Evolutionary conservation across 139 green algal species (phyloP).

Genomic region (Chlorella sp.): DNA sequence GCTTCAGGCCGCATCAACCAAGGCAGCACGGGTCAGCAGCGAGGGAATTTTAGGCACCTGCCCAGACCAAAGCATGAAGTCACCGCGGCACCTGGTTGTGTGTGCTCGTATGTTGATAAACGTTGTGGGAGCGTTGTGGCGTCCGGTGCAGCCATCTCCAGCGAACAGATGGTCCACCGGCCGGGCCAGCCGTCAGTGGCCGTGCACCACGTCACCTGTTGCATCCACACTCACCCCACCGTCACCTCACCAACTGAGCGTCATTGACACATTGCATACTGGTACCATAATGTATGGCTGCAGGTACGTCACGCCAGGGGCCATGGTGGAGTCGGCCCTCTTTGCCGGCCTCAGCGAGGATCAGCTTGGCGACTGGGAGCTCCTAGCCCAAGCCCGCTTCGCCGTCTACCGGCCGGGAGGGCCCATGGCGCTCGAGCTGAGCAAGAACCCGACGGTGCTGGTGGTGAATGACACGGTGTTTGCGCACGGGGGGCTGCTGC

Average conservation of each 20-base stretch:
- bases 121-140: too few relatives aligned
- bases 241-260: not conserved
- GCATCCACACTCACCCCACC: too few relatives aligned
- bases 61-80: too few relatives aligned
- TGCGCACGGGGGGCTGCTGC: conserved; percentile 84
- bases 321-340: conserved; percentile 74
- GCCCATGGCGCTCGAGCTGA: conserved; percentile 70
- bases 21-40: not conserved
- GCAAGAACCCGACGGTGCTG: conserved; percentile 84
- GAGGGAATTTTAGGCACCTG: too few relatives aligned
- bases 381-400: conserved; percentile 40
- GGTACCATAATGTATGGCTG: not conserved
- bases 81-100: too few relatives aligned
- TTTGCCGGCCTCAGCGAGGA: conserved; percentile 59
- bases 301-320: conserved; percentile 83
- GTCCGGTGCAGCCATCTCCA: too few relatives aligned
- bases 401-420: conserved; percentile 76
- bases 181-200: too few relatives aligned
- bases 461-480: conserved; percentile 90
- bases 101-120: too few relatives aligned
- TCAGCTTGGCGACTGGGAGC: conserved; percentile 43
- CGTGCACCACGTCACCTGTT: not conserved
- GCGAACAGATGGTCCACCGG: too few relatives aligned
- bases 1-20: not conserved
- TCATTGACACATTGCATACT: conserved; percentile 2